phyloP scores from a whole-genome alignment of 192 early-diverging fungal genomes.

The Backusella luteola region DNA sequence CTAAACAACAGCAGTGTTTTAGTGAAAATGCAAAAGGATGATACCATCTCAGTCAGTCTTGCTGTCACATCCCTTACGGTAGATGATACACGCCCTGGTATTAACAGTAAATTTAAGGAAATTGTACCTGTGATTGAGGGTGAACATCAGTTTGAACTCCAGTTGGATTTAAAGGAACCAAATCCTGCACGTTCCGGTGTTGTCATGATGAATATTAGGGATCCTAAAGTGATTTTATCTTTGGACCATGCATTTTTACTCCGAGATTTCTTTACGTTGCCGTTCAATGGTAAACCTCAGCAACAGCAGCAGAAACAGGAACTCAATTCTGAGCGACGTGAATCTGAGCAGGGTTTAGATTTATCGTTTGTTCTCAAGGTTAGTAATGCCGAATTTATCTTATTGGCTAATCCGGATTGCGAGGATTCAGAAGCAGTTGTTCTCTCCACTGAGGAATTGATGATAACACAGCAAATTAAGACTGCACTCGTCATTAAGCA shows the following conservation, averaged over 20 bases:
- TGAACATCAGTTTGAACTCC: conserved; percentile 63
- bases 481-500: conserved; percentile 75
- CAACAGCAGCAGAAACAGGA: background rate
- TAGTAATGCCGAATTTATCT: conserved; percentile 76
- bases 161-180: conserved; percentile 39
- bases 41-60: conserved; percentile 67
- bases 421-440: conserved; percentile 84
- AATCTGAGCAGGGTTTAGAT: conserved; percentile 19
- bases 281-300: conserved; percentile 35
- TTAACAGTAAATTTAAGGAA: conserved; percentile 78
- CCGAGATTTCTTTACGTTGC: conserved; percentile 71
- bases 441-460: conserved; percentile 76
- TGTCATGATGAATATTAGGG: conserved; percentile 73
- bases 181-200: conserved; percentile 49
- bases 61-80: conserved; percentile 70
- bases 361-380: conserved; percentile 79
- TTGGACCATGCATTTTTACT: conserved; percentile 86
- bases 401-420: conserved; percentile 74
- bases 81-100: conserved; percentile 76
- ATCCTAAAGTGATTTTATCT: conserved; percentile 80
- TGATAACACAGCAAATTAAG: conserved; percentile 76
- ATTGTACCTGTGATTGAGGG: conserved; percentile 68
- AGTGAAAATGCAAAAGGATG: conserved; percentile 56
- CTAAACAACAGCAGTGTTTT: conserved; percentile 51
- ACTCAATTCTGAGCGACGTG: conserved; percentile 1